Conservation (phyloP, 2,329 filamentous ascomycete genomes). For the Tolypocladium inflatum region DNA sequence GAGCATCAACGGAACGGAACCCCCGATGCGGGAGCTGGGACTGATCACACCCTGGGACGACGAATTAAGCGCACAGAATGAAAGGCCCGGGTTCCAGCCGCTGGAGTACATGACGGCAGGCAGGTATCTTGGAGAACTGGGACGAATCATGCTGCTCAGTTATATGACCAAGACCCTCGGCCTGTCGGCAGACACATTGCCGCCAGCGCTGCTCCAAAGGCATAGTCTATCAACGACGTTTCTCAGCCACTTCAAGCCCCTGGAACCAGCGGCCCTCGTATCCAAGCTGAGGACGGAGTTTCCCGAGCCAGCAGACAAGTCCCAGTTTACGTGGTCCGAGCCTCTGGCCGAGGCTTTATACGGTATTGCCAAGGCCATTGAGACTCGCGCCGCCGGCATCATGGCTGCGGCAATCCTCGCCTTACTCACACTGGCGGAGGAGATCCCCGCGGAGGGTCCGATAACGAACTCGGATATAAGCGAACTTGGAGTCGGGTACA, state of each 20-base stretch:
- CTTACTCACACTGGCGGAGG: slow-evolving; percentile 57
- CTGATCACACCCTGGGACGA: slow-evolving; percentile 65
- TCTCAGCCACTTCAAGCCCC: slow-evolving; percentile 58
- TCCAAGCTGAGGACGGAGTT: slow-evolving; percentile 42
- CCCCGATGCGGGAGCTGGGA: slow-evolving; percentile 50
- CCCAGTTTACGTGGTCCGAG: slow-evolving; percentile 52
- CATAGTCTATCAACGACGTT: slow-evolving; percentile 65
- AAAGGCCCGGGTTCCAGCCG: slow-evolving; percentile 68
- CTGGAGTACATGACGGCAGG: slow-evolving; percentile 80
- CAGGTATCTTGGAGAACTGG: slow-evolving; percentile 68
- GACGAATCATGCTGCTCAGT: slow-evolving; percentile 59
- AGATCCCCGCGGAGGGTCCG: slow-evolving; percentile 37
- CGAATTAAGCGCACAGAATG: slow-evolving; percentile 55
- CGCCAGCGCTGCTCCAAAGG: slow-evolving; percentile 41
- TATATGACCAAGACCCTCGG: slow-evolving; percentile 41
- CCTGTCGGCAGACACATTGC: slow-evolving; percentile 36
- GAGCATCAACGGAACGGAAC: slow-evolving; percentile 68
- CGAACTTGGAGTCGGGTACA: slow-evolving; percentile 69
- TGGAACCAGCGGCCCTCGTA: slow-evolving; percentile 31
- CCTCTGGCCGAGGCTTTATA: slow-evolving; percentile 50
- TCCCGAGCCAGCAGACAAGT: slow-evolving; percentile 32
- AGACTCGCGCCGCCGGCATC: slow-evolving; percentile 63
- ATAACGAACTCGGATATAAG: slow-evolving; percentile 12
- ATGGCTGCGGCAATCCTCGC: slow-evolving; percentile 65
- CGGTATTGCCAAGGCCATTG: slow-evolving; percentile 59